Percentiles rank a stretch among this genome's conserved stretches.
Conservation (phyloP, 2,329 filamentous ascomycete genomes). For the Exophiala sp. region DNA sequence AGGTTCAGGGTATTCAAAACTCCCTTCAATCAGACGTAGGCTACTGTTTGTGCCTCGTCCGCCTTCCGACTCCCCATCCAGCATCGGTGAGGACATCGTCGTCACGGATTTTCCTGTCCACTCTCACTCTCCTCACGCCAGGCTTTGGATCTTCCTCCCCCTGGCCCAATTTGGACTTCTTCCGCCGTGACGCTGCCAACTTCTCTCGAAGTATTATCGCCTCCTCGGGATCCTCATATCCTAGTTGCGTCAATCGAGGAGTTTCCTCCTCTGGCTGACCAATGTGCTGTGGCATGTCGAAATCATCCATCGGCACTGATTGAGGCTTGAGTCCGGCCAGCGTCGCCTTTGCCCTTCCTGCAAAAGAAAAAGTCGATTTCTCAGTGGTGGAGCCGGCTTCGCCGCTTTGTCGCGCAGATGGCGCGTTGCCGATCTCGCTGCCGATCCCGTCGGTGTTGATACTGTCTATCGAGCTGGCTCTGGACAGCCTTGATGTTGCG, state of each 20-base stretch:
- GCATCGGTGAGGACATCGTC: slow-evolving; percentile 20
- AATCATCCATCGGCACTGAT: slow-evolving; percentile 33
- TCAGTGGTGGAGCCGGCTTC: slow-evolving; percentile 7
- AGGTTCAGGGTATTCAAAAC: slow-evolving; percentile 12
- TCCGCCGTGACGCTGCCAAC: slow-evolving; percentile 44
- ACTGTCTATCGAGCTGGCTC: slow-evolving; percentile 50
- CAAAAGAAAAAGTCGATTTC: slow-evolving; percentile 16
- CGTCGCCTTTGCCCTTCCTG: slow-evolving; percentile 18
- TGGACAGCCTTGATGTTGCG: slow-evolving; percentile 34
- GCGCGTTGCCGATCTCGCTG: slow-evolving; percentile 32
- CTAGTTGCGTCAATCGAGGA: slow-evolving; percentile 46
- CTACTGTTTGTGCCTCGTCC: slow-evolving; percentile 40
- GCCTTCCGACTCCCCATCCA: slow-evolving; percentile 22
- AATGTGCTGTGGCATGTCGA: slow-evolving; percentile 20
- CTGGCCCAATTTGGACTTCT: slow-evolving; percentile 36
- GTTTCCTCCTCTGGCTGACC: slow-evolving; percentile 35
- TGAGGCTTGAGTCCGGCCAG: slow-evolving; percentile 33
- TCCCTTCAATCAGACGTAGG: slow-evolving; percentile 10
- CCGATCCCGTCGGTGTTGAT: slow-evolving; percentile 39
- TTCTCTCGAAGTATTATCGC: slow-evolving; percentile 55
- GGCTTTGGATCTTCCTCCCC: slow-evolving; percentile 33
- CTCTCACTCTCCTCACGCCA: slow-evolving; percentile 1
- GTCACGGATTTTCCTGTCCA: slow-evolving; percentile 22
- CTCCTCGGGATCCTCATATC: slow-evolving; percentile 49
- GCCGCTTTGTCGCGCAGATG: slow-evolving; percentile 7